Evolutionary conservation across 768 basidiomycete species (phyloP).

Genomic region (Piloderma croceum): DNA sequence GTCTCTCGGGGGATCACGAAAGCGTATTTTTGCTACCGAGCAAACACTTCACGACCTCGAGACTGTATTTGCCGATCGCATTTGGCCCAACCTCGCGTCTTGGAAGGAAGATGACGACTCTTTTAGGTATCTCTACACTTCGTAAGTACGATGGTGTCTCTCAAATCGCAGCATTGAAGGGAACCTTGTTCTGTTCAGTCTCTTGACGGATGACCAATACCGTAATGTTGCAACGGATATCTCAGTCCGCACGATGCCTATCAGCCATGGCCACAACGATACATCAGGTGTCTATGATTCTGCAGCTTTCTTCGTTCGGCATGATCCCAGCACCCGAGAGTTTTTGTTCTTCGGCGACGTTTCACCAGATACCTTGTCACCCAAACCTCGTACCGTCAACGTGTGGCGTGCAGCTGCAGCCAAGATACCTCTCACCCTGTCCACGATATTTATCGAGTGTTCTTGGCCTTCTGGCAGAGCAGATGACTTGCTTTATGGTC

Average conservation of each 20-base stretch:
- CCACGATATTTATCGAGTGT: slow-evolving; percentile 91
- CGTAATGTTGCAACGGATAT: slow-evolving; percentile 45
- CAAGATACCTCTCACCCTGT: slow-evolving; percentile 62
- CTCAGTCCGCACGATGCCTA: slow-evolving; percentile 59
- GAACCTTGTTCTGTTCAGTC: slow-evolving; percentile 36
- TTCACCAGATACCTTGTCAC: slow-evolving; percentile 75
- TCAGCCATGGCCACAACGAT: slow-evolving; percentile 65
- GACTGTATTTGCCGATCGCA: slow-evolving; percentile 64
- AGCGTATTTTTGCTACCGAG: slow-evolving; percentile 56
- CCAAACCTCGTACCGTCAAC: slow-evolving; percentile 49
- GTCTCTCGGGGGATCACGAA: slow-evolving; percentile 54
- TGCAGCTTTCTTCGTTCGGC: slow-evolving; percentile 79
- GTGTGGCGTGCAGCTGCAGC: slow-evolving; percentile 84
- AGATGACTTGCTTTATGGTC: slow-evolving; percentile 71
- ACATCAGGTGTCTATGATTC: slow-evolving; percentile 58
- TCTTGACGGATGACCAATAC: slow-evolving; percentile 51
- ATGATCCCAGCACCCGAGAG: slow-evolving; percentile 55
- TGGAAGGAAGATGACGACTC: slow-evolving; percentile 60
- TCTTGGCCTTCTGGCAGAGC: slow-evolving; percentile 75
- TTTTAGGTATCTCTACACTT: slow-evolving; percentile 55
- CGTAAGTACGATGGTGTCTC: slow-evolving; percentile 38
- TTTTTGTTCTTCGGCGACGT: slow-evolving; percentile 95
- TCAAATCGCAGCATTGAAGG: not conserved
- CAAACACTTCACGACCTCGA: slow-evolving; percentile 66
- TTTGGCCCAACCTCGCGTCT: slow-evolving; percentile 84